These are phyloP conservation scores for Psilocybe cubensis DNA, from an alignment of 768 basidiomycete genomes.

Conservation along the genomic window DNA sequence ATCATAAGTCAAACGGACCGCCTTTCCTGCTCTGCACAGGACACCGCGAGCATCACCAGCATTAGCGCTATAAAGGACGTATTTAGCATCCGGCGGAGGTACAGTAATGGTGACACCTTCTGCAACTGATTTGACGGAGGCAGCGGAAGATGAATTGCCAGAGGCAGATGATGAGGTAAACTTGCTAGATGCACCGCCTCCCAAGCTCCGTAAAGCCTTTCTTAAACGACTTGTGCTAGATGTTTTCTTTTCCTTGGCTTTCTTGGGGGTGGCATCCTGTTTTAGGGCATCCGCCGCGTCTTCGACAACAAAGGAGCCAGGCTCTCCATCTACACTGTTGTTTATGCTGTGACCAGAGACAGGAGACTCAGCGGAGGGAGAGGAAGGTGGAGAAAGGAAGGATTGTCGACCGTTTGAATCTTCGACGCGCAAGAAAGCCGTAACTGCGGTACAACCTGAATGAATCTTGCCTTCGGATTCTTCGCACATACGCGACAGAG, in stretches of 20 bases:
- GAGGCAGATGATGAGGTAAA: slow-evolving; percentile 33
- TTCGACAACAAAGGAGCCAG: slow-evolving; percentile 35
- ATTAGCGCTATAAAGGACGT: slow-evolving; percentile 94
- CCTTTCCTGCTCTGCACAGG: slow-evolving; percentile 87
- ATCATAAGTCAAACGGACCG: slow-evolving; percentile 94
- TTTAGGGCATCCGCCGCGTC: slow-evolving; percentile 40
- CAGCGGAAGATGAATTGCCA: slow-evolving; percentile 37
- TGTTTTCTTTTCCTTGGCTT: slow-evolving; percentile 47
- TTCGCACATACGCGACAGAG: slow-evolving; percentile 83
- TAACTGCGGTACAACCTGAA: slow-evolving; percentile 96
- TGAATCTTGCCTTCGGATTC: slow-evolving; percentile 92
- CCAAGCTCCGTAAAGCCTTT: slow-evolving; percentile 57
- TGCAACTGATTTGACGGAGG: slow-evolving; percentile 29
- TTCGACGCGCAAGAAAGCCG: slow-evolving; percentile 92
- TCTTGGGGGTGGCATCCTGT: slow-evolving; percentile 26
- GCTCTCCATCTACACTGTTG: slow-evolving; percentile 33
- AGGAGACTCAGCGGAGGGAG: slow-evolving; percentile 38
- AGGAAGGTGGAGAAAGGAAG: slow-evolving; percentile 49
- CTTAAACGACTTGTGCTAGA: slow-evolving; percentile 53
- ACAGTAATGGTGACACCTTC: slow-evolving; percentile 37
- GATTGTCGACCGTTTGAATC: slow-evolving; percentile 75
- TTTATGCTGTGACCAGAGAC: slow-evolving; percentile 34
- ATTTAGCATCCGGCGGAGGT: slow-evolving; percentile 57
- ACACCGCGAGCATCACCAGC: slow-evolving; percentile 97
- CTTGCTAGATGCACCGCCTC: slow-evolving; percentile 36